Evolutionary conservation across 2,329 filamentous ascomycete genomes (phyloP), one percentile per base, ranked within the genome.

Genomic region (Aureobasidium musti): DNA sequence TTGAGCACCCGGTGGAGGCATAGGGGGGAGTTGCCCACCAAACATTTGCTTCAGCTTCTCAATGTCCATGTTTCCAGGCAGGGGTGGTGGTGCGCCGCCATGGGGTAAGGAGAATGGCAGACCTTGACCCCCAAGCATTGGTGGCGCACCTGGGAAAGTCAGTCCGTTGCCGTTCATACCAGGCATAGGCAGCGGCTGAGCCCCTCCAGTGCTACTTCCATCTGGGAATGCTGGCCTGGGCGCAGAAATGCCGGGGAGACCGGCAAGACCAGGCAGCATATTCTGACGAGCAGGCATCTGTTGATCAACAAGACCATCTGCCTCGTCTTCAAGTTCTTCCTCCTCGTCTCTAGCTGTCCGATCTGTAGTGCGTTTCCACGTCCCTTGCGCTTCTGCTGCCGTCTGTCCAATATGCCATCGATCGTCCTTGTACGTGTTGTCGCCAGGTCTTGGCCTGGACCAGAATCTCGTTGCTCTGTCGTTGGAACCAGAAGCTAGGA

Each of bases 401-500:
- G 91, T 88, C 78, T 97, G 93, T 57, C 95, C 95, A 69, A 98
- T 95, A 75, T 99, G 95, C 77, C 96, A 97, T 67, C 92, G 87
- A 79, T 99, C 95, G 74, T 93, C 92, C 78, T 91, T 86, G 72
- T 90, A 90, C 63, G 90, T 88, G n/a, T 84, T 86, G 71, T 97
- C 94, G 57, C 95, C 95, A 1, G 95, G 95, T 56, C 95, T 84
- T 19, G 92, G 87, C 49, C 95, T 89, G 3, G 93, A 92, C 95
- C 95, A 99, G 81, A 99, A 99, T 56, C 95, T 89, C 2, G 95
- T 98, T 69, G 97, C 93, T 47, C 95, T 89, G 77, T 99, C 95
- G 77, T 99, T 98, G 13, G 93, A 97, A 14, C 95, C 95, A 1
- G 94, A 96, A 0, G 93, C 93, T 8, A 99, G 85, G 69, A 99